Evolutionary conservation across 345 rosid genomes (phyloP).

Genomic region (Adansonia digitata): DNA sequence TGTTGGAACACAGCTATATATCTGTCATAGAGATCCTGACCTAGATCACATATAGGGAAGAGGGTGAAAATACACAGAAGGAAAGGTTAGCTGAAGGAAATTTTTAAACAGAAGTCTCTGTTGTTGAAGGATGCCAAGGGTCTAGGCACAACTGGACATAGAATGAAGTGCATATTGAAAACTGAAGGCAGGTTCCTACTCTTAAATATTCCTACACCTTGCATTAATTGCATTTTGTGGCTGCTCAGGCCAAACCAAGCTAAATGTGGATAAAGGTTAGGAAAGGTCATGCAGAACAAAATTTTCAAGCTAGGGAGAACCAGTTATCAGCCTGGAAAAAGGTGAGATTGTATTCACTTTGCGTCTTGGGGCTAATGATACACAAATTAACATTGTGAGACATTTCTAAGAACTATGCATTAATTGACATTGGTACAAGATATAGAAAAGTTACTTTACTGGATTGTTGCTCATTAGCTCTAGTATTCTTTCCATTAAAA

Average conservation of each 20-base stretch:
- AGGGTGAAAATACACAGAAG: neutral
- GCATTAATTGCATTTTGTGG: neutral
- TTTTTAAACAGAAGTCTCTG: neutral
- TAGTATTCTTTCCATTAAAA: neutral
- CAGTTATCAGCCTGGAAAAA: neutral
- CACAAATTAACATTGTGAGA: neutral
- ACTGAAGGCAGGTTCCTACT: no score
- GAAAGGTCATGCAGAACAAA: neutral
- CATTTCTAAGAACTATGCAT: neutral
- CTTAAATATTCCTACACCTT: neutral
- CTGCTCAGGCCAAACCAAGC: neutral
- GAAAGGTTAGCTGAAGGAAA: neutral
- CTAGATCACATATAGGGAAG: neutral
- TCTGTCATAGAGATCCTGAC: neutral
- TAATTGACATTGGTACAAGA: neutral
- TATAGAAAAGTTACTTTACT: neutral
- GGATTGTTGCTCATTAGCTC: neutral
- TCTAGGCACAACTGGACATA: neutral
- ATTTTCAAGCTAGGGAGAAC: neutral
- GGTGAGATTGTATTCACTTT: neutral
- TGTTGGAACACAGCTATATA: neutral
- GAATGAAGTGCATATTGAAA: neutral
- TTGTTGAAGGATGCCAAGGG: neutral
- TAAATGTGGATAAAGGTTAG: neutral
- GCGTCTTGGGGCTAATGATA: neutral